These are phyloP conservation scores for Saturnispora ahearnii DNA, from an alignment of 805 yeast genomes.

Conservation along the genomic window DNA sequence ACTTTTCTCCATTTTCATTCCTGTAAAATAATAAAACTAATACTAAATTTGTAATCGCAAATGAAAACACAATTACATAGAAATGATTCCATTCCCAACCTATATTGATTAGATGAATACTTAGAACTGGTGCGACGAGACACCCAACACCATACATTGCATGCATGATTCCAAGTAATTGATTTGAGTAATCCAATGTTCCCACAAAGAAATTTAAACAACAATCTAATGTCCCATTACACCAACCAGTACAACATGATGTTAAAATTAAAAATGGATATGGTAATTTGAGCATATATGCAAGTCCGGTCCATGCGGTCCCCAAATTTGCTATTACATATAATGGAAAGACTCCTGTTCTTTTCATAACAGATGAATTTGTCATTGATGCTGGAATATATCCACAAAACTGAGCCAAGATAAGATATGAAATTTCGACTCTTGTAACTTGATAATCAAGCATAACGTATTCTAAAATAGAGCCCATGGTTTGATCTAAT, in stretches of 20 bases:
- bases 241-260: conserved; percentile 41
- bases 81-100: conserved; percentile 38
- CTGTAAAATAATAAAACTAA: conserved; percentile 26
- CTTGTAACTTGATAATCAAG: conserved; percentile 40
- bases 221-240: conserved; percentile 50
- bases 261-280: conserved; percentile 31
- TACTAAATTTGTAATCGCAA: conserved; percentile 23
- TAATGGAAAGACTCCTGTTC: conserved; percentile 42
- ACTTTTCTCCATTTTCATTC: conserved; percentile 39
- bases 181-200: conserved; percentile 37
- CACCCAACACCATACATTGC: conserved; percentile 48
- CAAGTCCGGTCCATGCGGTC: conserved; percentile 12
- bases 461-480: conserved; percentile 45
- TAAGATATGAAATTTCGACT: conserved; percentile 39
- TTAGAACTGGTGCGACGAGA: conserved; percentile 39
- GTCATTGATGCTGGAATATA: conserved; percentile 44
- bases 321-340: conserved; percentile 22
- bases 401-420: conserved; percentile 45
- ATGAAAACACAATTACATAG: conserved; percentile 30
- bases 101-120: conserved; percentile 32
- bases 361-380: conserved; percentile 34
- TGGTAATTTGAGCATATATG: conserved; percentile 35
- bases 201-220: conserved; percentile 47
- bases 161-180: conserved; percentile 42
- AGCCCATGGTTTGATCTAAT: conserved; percentile 53